Percentiles rank a stretch among this genome's conserved stretches.
Evolutionary conservation across 2,329 filamentous ascomycete genomes (phyloP).

Genomic region (Endoconidiophora laricicola): DNA sequence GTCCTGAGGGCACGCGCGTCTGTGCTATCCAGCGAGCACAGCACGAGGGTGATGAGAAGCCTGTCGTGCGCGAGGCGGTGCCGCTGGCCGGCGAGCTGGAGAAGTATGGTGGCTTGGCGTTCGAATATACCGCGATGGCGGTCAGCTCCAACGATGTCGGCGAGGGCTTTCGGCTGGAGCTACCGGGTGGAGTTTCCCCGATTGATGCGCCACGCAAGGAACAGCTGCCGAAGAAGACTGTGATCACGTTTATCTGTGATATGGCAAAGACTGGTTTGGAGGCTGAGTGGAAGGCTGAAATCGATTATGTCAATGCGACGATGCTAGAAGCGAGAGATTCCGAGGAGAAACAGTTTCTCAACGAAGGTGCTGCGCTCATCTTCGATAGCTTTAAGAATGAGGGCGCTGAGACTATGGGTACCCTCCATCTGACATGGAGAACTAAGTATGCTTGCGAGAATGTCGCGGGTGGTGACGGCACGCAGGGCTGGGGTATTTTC

Average conservation of each 20-base stretch:
- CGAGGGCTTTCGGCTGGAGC: slow-evolving; percentile 54
- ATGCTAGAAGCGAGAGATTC: slow-evolving; percentile 24
- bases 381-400: slow-evolving; percentile 57
- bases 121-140: slow-evolving; percentile 50
- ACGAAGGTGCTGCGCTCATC: slow-evolving; percentile 46
- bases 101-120: slow-evolving; percentile 35
- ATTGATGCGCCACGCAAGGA: slow-evolving; percentile 33
- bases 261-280: slow-evolving; percentile 55
- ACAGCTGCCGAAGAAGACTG: slow-evolving; percentile 48
- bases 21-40: slow-evolving; percentile 55
- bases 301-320: slow-evolving; percentile 29
- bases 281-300: slow-evolving; percentile 41
- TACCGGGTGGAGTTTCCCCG: slow-evolving; percentile 42
- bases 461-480: slow-evolving; percentile 29
- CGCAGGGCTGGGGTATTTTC: slow-evolving; percentile 75
- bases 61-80: slow-evolving; percentile 39
- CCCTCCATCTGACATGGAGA: slow-evolving; percentile 65
- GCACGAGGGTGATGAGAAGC: slow-evolving; percentile 28
- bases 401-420: slow-evolving; percentile 37
- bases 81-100: slow-evolving; percentile 60
- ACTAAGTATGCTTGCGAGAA: slow-evolving; percentile 75
- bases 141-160: slow-evolving; percentile 34
- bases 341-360: slow-evolving; percentile 33
- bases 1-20: slow-evolving; percentile 55
- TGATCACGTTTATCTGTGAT: slow-evolving; percentile 79